Conservation (phyloP, 192 early-diverging fungal species). For the Piromyces finnis region DNA sequence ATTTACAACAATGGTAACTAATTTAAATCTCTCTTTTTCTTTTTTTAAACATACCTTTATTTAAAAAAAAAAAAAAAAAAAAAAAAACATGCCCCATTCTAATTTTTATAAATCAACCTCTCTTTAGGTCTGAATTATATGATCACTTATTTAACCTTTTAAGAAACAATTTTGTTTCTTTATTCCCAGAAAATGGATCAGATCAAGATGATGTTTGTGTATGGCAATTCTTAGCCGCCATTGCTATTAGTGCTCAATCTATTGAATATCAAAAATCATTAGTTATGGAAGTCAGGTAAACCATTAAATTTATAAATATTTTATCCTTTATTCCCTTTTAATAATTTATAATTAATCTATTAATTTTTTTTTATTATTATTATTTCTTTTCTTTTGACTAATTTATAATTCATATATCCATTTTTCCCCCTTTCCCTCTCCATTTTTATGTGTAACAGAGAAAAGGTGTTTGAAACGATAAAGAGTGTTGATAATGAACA, state of each 20-base stretch:
- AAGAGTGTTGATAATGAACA: constrained; percentile 24
- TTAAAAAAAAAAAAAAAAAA: background rate
- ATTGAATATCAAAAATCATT: constrained; percentile 87
- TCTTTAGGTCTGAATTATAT: constrained; percentile 59
- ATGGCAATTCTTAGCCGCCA: constrained; percentile 94
- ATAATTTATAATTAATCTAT: too few species aligned
- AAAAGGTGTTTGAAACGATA: constrained; percentile 42
- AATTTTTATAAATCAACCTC: too few species aligned
- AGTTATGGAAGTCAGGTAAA: constrained; percentile 72
- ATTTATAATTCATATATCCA: too few species aligned
- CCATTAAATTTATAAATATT: background rate
- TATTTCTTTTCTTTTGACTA: too few species aligned
- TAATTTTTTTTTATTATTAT: background rate
- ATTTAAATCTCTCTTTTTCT: background rate
- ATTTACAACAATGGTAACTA: constrained; percentile 30
- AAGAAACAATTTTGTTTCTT: constrained; percentile 45
- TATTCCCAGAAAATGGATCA: constrained; percentile 41
- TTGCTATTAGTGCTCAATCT: constrained; percentile 76
- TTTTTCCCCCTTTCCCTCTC: too few species aligned
- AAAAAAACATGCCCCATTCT: too few species aligned
- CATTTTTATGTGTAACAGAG: too few species aligned
- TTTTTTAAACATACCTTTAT: background rate
- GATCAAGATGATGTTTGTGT: constrained; percentile 66
- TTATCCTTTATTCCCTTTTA: background rate
- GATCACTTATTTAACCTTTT: constrained; percentile 59